Evolutionary conservation across 371 early-diverging fungal genomes (phyloP), one percentile per base, ranked within the genome.

Genomic region (Batrachochytrium dendrobatidis): DNA sequence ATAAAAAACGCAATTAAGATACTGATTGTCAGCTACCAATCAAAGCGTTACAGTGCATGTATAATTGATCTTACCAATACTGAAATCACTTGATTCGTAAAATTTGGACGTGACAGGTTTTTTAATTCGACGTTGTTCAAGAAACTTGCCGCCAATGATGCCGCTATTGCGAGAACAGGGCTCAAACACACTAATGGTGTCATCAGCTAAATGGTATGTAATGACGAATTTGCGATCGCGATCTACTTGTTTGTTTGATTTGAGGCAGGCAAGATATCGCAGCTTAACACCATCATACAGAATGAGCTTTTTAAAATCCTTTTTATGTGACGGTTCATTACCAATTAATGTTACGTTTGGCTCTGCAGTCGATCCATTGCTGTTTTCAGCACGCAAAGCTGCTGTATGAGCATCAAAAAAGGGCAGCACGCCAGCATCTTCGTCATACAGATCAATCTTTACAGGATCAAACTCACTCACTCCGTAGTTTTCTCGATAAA

Each of bases 91-190:
- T 1, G 73, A 49, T 3, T 24, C 62, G 60, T 72, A 74, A 58
- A 50, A 65, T 7, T 34, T 48, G 7, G 49, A 59, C 17, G 60
- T 58, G 45, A 66, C 60, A 15, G 70, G 71, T 57, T 68, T 68
- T 60, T 67, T 68, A 57, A 80, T 71, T 35, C 52, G 44, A 26
- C 49, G 46, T 56, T 73, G 66, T 59, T 80, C 80, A 64, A 80
- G 64, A 49, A 75, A 80, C 65, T 80, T 80, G 39, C 80, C 80
- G 18, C 80, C 77, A 28, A 75, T 57, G 18, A 77, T 65, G 3
- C 80, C 80, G 1, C 69, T 60, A 59, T 76, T 79, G 43, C 77
- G 56, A 39, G 68, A 63, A 24, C 64, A 69, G 7, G 81, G 77
- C 58, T 81, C 79, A 71, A 77, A 78, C 15, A 81, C 73, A 34